Base-by-base conservation (phyloP, 331 rosid genomes). In the Ulmus americana region DNA sequence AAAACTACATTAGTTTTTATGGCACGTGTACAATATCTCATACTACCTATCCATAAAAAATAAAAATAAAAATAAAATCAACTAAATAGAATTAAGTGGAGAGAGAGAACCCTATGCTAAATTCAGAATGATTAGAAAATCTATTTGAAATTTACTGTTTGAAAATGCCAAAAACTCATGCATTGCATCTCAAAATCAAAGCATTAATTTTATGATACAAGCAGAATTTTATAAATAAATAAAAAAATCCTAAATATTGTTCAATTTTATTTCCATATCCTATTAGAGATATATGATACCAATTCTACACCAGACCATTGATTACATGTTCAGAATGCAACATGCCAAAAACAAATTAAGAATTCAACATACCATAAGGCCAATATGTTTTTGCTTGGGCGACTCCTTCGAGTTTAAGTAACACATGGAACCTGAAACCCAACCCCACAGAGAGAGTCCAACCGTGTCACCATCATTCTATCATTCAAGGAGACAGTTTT, bases 331-430 rank as follows among this genome's bases (percentile, higher is more conserved):
- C 70, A 28, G 61, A 70, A 65, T 44, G 62, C 18, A 61, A 61
- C 35, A 18, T 20, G 16, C 61, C 39, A 76, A 70, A 62, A 66
- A 20, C 41, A 12, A 38, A 57, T 28, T 20, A 65, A 68, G 67
- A 48, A 77, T 62, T 74, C 46, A 50, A 59, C 95, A 59, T 79
- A 94, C 99, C 96, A 84, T 71, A 64, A 94, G 95, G 95, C 83
- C 47, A 45, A 47, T 35, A 90, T 68, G 50, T 85, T 78, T 82
- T 84, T 90, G 81, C 97, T 90, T 14, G 99, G 99, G 67, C 88
- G 95, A 75, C 99, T 80, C 83, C 97, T 90, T 69, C 96, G 91
- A 62, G 84, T 73, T 69, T 95, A 82, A 72, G 91, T 81, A 80
- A 85, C 95, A 79, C 76, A 87, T 61, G 99, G 99, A 76, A 90